These are phyloP conservation scores for Parafenestella ontariensis DNA, from an alignment of 2,329 filamentous ascomycete genomes.

Conservation along the genomic window DNA sequence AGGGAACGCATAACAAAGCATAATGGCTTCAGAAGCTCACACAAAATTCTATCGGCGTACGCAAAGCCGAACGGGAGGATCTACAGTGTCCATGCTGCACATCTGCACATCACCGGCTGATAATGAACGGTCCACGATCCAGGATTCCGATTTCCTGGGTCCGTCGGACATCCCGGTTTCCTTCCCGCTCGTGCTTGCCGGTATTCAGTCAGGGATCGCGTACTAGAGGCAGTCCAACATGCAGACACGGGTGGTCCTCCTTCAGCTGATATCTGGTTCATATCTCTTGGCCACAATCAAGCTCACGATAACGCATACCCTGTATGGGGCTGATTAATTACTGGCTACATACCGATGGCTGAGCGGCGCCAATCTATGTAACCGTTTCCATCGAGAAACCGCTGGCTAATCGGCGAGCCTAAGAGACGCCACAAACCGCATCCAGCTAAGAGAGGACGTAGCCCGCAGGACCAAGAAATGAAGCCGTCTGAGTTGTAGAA, in stretches of 20 bases:
- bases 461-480: not conserved
- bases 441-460: not conserved
- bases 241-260: not conserved
- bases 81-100: not conserved
- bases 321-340: not conserved
- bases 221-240: too few relatives aligned
- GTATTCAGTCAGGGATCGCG: too few relatives aligned
- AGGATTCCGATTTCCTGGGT: not conserved
- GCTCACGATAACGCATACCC: not conserved
- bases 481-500: not conserved
- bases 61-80: not conserved
- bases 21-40: too few relatives aligned
- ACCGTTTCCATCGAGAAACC: not conserved
- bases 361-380: not conserved
- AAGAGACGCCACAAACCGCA: slow-evolving; percentile 2
- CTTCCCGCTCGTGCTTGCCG: not conserved
- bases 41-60: too few relatives aligned
- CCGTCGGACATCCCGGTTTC: not conserved
- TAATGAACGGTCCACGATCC: not conserved
- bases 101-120: not conserved
- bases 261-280: too few relatives aligned
- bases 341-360: not conserved
- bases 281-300: not conserved
- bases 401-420: not conserved
- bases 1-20: too few relatives aligned